Evolutionary conservation across 495 filamentous ascomycete genomes (phyloP).

Genomic region (Opeltia flavorubescens): DNA sequence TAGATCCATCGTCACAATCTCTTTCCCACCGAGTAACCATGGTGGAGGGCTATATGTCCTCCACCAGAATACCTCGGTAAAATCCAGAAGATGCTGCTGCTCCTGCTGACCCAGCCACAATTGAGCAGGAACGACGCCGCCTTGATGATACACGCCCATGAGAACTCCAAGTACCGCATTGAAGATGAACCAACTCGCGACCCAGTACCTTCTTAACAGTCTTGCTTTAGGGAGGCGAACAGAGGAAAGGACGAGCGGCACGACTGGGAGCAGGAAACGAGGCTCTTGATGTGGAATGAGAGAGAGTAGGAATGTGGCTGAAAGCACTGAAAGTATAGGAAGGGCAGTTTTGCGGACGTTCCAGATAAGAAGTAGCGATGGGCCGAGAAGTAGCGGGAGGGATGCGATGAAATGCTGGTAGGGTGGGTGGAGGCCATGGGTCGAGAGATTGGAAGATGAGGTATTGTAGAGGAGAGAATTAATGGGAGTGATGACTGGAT

Average conservation of each 20-base stretch:
- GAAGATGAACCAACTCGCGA: conserved; percentile 65
- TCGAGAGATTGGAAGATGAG: conserved; percentile 57
- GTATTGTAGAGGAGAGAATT: conserved; percentile 90
- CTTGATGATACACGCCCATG: conserved; percentile 92
- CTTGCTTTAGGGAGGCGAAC: conserved; percentile 51
- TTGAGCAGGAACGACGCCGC: conserved; percentile 76
- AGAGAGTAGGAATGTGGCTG: conserved; percentile 66
- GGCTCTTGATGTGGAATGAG: conserved; percentile 89
- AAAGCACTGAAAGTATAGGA: conserved; percentile 62
- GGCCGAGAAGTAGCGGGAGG: conserved; percentile 81
- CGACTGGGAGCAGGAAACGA: conserved; percentile 74
- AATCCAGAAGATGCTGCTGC: conserved; percentile 25
- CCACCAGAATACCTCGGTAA: conserved; percentile 82
- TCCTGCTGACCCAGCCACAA: conserved; percentile 24
- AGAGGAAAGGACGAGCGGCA: conserved; percentile 80
- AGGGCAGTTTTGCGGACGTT: conserved; percentile 38
- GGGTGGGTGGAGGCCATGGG: conserved; percentile 82
- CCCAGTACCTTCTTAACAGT: conserved; percentile 35
- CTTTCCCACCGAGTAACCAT: conserved; percentile 75
- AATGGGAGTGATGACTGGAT: conserved; percentile 70
- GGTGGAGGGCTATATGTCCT: conserved; percentile 91
- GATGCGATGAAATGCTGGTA: conserved; percentile 83
- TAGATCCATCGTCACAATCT: conserved; percentile 59
- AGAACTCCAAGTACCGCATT: conserved; percentile 64
- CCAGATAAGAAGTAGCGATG: conserved; percentile 56